Evolutionary conservation across 108 stramenopile genomes (phyloP).

Genomic region (Schizochytrium sp.): DNA sequence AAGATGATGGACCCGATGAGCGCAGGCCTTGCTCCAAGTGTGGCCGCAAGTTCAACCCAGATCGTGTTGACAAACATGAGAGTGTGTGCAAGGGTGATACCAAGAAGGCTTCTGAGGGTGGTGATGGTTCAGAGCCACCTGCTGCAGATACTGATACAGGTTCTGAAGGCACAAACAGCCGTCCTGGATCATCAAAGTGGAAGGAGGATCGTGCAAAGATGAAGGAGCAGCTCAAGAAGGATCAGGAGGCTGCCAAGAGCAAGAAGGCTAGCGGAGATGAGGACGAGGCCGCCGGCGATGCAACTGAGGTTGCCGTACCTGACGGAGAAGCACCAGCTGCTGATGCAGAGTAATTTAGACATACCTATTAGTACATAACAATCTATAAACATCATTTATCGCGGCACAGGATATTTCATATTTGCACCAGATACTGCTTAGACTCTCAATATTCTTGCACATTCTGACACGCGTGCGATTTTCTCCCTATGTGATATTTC

Average conservation of each 20-base stretch:
- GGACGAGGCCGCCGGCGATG: background rate
- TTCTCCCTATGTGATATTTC: no score
- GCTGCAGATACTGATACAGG: background rate
- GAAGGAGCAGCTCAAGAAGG: constrained; percentile 59
- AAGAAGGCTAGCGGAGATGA: background rate
- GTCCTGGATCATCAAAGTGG: constrained; percentile 40
- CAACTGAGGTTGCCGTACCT: background rate
- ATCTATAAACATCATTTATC: no score
- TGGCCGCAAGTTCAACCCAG: constrained; percentile 62
- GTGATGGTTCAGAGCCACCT: background rate
- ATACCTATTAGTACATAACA: no score
- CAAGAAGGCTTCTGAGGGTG: background rate
- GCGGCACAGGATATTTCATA: no score
- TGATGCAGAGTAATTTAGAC: background rate
- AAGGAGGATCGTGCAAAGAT: constrained; percentile 60
- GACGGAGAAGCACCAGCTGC: background rate
- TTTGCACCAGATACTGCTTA: no score
- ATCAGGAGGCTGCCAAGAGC: constrained; percentile 43
- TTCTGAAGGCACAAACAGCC: background rate
- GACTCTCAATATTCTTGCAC: no score
- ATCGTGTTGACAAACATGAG: constrained; percentile 63
- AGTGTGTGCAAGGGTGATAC: constrained; percentile 58
- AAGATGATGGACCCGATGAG: constrained; percentile 42
- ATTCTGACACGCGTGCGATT: no score
- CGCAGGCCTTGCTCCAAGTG: constrained; percentile 46